phyloP scores from a whole-genome alignment of 768 basidiomycete genomes.

The Lactarius sp. region DNA sequence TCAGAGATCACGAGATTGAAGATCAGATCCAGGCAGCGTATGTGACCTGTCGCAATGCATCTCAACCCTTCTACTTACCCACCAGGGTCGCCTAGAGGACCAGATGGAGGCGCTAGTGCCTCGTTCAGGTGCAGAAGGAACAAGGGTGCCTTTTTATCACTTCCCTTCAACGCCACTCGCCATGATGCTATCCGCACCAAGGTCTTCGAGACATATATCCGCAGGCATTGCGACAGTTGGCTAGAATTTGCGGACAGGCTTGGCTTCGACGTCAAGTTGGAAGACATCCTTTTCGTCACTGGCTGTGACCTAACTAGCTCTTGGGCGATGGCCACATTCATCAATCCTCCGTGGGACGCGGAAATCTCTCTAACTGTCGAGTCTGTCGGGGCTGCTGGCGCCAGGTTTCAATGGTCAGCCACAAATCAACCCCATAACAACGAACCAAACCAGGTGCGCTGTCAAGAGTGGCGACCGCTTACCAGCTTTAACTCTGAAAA shows the following conservation, averaged over 20 bases:
- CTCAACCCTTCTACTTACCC: background rate
- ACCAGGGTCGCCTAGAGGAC: background rate
- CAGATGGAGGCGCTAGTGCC: background rate
- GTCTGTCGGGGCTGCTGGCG: background rate
- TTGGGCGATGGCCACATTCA: conserved; percentile 25
- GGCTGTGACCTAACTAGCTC: conserved; percentile 22
- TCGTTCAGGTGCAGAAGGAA: conserved; percentile 9
- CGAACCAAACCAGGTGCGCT: background rate
- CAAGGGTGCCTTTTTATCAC: conserved; percentile 16
- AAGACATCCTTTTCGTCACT: conserved; percentile 24
- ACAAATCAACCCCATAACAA: conserved; percentile 13
- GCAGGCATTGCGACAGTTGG: conserved; percentile 24
- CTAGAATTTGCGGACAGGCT: background rate
- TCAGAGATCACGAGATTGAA: background rate
- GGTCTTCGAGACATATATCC: conserved; percentile 21
- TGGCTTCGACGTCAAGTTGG: conserved; percentile 9
- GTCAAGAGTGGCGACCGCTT: background rate
- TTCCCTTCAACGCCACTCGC: conserved; percentile 12
- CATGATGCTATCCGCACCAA: conserved; percentile 17
- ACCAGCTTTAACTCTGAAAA: background rate
- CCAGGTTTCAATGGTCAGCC: conserved; percentile 6
- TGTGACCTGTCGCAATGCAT: background rate
- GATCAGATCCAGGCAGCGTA: conserved; percentile 10
- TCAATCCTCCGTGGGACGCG: conserved; percentile 4
- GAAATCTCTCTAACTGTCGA: conserved; percentile 3